Conservation (phyloP, 2,329 filamentous ascomycete species). For the Thermomyces lanuginosus region DNA sequence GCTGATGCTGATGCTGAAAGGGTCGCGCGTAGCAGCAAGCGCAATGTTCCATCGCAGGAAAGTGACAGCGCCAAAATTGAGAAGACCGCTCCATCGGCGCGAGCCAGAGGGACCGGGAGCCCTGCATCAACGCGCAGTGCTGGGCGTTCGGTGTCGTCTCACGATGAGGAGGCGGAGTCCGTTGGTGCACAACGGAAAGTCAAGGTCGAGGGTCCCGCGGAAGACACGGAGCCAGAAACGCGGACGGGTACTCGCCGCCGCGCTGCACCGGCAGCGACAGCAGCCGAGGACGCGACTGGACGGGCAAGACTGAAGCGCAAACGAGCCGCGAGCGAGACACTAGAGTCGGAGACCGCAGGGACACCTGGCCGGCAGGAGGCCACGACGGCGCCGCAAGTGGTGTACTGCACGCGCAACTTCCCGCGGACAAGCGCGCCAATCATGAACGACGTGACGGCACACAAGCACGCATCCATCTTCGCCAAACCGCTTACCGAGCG, state of each 20-base stretch:
- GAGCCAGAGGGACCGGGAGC: constrained; percentile 18
- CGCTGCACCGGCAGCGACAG: constrained; percentile 7
- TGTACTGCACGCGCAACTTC: constrained; percentile 30
- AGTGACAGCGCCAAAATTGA: constrained; percentile 14
- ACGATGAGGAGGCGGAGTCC: constrained; percentile 12
- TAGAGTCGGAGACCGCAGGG: constrained; percentile 14
- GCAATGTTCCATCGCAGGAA: constrained; percentile 7
- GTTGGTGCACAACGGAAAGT: constrained; percentile 11
- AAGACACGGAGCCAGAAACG: constrained; percentile 17
- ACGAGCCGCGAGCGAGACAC: constrained; percentile 19
- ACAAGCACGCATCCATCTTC: constrained; percentile 66
- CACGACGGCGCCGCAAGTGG: constrained; percentile 19
- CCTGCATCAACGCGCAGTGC: constrained; percentile 22
- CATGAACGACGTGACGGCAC: constrained; percentile 59
- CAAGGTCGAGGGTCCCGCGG: constrained; percentile 19
- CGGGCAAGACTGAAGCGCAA: constrained; percentile 25
- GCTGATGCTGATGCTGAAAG: constrained; percentile 11
- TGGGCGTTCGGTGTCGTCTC: constrained; percentile 20
- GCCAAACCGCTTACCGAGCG: constrained; percentile 57
- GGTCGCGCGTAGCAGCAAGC: constrained; percentile 9
- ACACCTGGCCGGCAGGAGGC: constrained; percentile 14
- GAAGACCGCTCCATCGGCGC: constrained; percentile 10
- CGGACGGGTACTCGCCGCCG: constrained; percentile 16
- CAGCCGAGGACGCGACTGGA: constrained; percentile 13
- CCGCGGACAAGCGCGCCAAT: constrained; percentile 56